These are phyloP conservation scores for Entrophospora sp. DNA, from an alignment of 192 early-diverging fungal species.

Conservation along the genomic window DNA sequence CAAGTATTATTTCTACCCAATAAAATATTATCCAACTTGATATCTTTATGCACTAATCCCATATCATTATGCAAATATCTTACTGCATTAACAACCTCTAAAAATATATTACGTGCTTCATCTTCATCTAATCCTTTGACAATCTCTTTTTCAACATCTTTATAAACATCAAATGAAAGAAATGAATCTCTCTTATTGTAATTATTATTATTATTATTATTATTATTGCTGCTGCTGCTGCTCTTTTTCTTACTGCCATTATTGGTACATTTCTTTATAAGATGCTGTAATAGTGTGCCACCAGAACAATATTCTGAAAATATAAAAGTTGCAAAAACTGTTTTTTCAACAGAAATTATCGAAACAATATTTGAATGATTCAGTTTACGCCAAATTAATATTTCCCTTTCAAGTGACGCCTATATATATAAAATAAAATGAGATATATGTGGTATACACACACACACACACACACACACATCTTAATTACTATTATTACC, in stretches of 20 bases:
- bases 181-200: no score
- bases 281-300: slow-evolving; percentile 54
- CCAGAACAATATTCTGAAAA: slow-evolving; percentile 59
- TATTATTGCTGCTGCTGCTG: no score
- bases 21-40: slow-evolving; percentile 91
- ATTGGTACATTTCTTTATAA: slow-evolving; percentile 29
- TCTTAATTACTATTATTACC: background rate
- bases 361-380: slow-evolving; percentile 60
- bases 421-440: background rate
- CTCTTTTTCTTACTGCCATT: slow-evolving; percentile 2
- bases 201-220: no score
- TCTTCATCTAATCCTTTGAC: slow-evolving; percentile 44
- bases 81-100: slow-evolving; percentile 64
- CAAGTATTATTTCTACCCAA: slow-evolving; percentile 52
- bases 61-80: slow-evolving; percentile 69
- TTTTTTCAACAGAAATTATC: slow-evolving; percentile 58
- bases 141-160: no score
- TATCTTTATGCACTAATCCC: slow-evolving; percentile 74
- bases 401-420: slow-evolving; percentile 51
- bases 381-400: slow-evolving; percentile 57
- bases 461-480: background rate
- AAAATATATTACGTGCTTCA: slow-evolving; percentile 51
- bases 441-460: background rate
- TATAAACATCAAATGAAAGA: no score
- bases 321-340: slow-evolving; percentile 59